Evolutionary conservation across 1,284 basidiomycete genomes (phyloP).

Genomic region (Singerocomus rubriflavus): DNA sequence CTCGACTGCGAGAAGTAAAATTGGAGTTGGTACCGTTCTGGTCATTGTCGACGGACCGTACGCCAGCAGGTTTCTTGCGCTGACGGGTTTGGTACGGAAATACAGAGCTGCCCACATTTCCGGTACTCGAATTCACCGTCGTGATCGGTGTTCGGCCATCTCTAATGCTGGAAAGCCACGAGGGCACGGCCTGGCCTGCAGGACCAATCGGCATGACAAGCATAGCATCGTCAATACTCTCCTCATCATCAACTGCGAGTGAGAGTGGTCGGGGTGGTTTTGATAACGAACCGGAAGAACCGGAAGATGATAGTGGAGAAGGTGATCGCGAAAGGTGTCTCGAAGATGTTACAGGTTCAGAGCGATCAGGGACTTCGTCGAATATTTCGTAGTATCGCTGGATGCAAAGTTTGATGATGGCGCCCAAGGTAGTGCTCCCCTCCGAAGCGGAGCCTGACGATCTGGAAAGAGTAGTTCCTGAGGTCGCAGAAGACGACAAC

Average conservation of each 20-base stretch:
- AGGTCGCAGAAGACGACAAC: conserved; percentile 21
- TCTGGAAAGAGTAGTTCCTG: conserved; percentile 21
- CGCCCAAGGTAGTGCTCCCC: conserved; percentile 63
- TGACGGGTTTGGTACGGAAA: conserved; percentile 41
- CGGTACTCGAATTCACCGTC: background rate
- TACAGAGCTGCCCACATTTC: background rate
- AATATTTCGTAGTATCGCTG: conserved; percentile 83
- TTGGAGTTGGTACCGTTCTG: conserved; percentile 18
- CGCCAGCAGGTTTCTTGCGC: conserved; percentile 31
- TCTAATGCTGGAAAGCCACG: conserved; percentile 9
- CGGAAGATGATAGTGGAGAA: conserved; percentile 27
- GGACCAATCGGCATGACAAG: conserved; percentile 71
- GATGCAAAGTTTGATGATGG: conserved; percentile 73
- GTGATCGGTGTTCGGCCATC: conserved; percentile 12
- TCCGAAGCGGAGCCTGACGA: conserved; percentile 33
- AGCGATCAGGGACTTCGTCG: conserved; percentile 68
- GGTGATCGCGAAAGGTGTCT: conserved; percentile 25
- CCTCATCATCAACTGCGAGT: conserved; percentile 50
- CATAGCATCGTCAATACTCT: conserved; percentile 70
- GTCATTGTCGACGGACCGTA: conserved; percentile 31
- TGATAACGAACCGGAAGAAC: conserved; percentile 28
- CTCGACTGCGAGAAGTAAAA: conserved; percentile 36
- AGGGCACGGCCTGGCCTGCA: conserved; percentile 16
- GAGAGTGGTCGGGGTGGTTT: conserved; percentile 23
- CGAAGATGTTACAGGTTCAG: conserved; percentile 49